phyloP scores from a whole-genome alignment of 1,284 basidiomycete species.

The Pascua sp. region DNA sequence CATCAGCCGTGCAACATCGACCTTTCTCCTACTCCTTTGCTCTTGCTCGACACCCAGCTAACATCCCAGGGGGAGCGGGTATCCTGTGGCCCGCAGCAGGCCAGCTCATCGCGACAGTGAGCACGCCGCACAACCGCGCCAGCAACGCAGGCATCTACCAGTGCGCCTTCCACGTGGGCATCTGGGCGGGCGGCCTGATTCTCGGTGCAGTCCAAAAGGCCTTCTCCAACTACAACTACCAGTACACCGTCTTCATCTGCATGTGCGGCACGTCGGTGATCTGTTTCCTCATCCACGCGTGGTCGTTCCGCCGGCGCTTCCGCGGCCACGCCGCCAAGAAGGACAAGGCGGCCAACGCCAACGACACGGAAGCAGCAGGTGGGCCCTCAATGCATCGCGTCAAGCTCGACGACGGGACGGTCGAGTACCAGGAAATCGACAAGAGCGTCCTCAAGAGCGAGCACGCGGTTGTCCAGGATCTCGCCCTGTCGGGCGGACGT shows the following conservation, averaged over 20 bases:
- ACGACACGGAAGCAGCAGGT: neutral
- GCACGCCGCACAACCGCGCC: slow-evolving; percentile 15
- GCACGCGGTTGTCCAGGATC: slow-evolving; percentile 16
- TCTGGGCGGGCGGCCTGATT: slow-evolving; percentile 14
- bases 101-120: slow-evolving; percentile 15
- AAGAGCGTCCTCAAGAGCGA: slow-evolving; percentile 7
- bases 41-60: too few relatives aligned
- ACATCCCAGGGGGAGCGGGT: slow-evolving; percentile 7
- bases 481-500: slow-evolving; percentile 6
- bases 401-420: slow-evolving; percentile 13
- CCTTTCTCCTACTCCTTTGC: too few relatives aligned
- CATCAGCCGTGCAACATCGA: too few relatives aligned
- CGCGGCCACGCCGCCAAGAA: neutral
- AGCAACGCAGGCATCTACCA: slow-evolving; percentile 20
- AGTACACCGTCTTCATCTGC: slow-evolving; percentile 17
- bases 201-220: slow-evolving; percentile 16
- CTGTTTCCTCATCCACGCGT: slow-evolving; percentile 10
- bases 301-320: slow-evolving; percentile 15
- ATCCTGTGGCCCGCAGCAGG: slow-evolving; percentile 17
- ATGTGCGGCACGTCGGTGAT: slow-evolving; percentile 8
- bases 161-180: slow-evolving; percentile 16
- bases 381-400: slow-evolving; percentile 4
- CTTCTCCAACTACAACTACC: slow-evolving; percentile 15
- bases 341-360: neutral
- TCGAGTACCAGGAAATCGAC: slow-evolving; percentile 12